phyloP scores from a whole-genome alignment of 352 stramenopile genomes.

The Plasmopara viticola region DNA sequence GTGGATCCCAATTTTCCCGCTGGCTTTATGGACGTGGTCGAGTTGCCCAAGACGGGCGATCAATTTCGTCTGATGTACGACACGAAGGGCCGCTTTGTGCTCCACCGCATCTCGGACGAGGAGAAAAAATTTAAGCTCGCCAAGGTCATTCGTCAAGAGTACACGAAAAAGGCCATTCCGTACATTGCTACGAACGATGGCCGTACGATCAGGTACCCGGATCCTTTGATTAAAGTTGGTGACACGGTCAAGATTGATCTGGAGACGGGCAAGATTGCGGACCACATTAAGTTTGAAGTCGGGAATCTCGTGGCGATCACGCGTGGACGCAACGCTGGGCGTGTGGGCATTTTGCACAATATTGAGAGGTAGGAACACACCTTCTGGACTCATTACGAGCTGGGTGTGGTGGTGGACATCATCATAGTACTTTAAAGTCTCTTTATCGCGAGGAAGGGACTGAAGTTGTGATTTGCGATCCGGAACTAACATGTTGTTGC shows the following conservation, averaged over 20 bases:
- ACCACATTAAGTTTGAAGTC: conserved; percentile 98
- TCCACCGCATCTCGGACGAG: conserved; percentile 94
- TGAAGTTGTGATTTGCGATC: too few species aligned
- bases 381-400: conserved; percentile 83
- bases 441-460: too few species aligned
- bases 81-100: conserved; percentile 97
- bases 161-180: conserved; percentile 96
- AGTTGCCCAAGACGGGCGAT: conserved; percentile 95
- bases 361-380: conserved; percentile 93
- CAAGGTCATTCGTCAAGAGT: conserved; percentile 94
- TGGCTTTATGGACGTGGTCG: conserved; percentile 99
- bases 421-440: too few species aligned
- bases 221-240: conserved; percentile 98
- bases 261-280: conserved; percentile 95
- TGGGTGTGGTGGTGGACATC: conserved; percentile 66
- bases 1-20: conserved; percentile 98
- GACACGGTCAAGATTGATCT: conserved; percentile 99
- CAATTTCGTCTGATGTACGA: conserved; percentile 98
- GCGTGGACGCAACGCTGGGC: conserved; percentile 94
- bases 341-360: conserved; percentile 96
- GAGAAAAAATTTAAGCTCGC: conserved; percentile 99
- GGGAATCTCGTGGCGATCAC: conserved; percentile 97
- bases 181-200: conserved; percentile 98
- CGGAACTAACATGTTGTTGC: conserved; percentile 3
- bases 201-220: conserved; percentile 98